phyloP scores from a whole-genome alignment of 331 rosid species.

The Prunus yedoensis region DNA sequence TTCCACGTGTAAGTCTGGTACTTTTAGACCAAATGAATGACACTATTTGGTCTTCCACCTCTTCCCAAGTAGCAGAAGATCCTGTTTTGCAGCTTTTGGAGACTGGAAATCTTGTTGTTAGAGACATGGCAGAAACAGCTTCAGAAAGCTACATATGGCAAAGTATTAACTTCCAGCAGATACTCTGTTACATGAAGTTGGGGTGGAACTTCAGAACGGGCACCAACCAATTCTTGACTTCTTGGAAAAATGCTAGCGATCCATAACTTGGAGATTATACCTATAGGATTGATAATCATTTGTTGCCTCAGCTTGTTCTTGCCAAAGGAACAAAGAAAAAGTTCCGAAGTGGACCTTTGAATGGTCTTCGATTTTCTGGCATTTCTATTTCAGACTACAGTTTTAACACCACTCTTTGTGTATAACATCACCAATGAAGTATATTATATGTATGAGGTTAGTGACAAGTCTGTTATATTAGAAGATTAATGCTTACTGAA shows the following conservation, averaged over 20 bases:
- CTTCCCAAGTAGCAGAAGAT: background rate
- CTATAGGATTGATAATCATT: background rate
- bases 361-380: constrained; percentile 15
- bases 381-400: background rate
- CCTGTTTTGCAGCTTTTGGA: constrained; percentile 13
- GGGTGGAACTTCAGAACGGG: background rate
- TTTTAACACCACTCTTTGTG: background rate
- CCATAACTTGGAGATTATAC: too few relatives aligned
- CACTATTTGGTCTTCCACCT: background rate
- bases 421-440: constrained; percentile 13
- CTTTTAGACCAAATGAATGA: too few relatives aligned
- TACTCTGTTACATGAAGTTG: background rate
- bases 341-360: constrained; percentile 35
- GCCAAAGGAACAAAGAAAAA: background rate
- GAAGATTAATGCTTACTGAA: background rate
- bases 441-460: background rate
- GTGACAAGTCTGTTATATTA: background rate
- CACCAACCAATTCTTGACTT: too few relatives aligned
- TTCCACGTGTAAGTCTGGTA: too few relatives aligned
- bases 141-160: constrained; percentile 12
- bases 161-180: constrained; percentile 21
- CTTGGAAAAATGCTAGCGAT: too few relatives aligned
- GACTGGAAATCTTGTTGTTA: constrained; percentile 15
- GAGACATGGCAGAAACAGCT: background rate
- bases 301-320: background rate